Conservation (phyloP, 176 grass and related monocot genomes). For the Melocanna baccifera region DNA sequence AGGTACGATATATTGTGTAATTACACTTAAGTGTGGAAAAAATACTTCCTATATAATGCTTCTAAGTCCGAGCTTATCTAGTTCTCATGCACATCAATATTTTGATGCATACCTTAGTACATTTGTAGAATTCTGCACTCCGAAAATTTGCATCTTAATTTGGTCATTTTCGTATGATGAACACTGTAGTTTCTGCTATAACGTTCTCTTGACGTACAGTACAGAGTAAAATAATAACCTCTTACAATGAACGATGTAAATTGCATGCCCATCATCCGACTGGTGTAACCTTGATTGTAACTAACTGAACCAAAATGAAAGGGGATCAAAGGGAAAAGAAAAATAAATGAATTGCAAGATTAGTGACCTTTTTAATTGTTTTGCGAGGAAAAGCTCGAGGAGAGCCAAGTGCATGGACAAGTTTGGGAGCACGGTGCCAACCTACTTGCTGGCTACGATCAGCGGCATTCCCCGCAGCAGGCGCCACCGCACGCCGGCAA, state of each 20-base stretch:
- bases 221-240: not conserved
- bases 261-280: not conserved
- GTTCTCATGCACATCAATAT: not conserved
- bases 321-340: not conserved
- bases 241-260: not conserved
- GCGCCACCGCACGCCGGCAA: slow-evolving; percentile 48
- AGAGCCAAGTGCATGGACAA: slow-evolving; percentile 61
- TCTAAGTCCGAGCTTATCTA: not conserved
- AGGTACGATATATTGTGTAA: too few species aligned
- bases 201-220: not conserved
- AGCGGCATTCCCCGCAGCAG: slow-evolving; percentile 55
- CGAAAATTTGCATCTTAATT: not conserved
- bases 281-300: not conserved
- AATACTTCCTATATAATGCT: too few species aligned
- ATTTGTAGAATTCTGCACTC: not conserved
- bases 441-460: slow-evolving; percentile 54
- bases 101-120: not conserved
- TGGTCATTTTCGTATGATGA: not conserved
- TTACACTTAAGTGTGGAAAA: too few species aligned
- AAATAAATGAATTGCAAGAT: not conserved
- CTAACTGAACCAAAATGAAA: not conserved
- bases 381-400: slow-evolving; percentile 62
- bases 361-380: not conserved
- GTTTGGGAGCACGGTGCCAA: slow-evolving; percentile 68
- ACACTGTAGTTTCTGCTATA: not conserved